Base-by-base conservation (phyloP, 2,329 filamentous ascomycete genomes). In the Domatiomyces globalis region DNA sequence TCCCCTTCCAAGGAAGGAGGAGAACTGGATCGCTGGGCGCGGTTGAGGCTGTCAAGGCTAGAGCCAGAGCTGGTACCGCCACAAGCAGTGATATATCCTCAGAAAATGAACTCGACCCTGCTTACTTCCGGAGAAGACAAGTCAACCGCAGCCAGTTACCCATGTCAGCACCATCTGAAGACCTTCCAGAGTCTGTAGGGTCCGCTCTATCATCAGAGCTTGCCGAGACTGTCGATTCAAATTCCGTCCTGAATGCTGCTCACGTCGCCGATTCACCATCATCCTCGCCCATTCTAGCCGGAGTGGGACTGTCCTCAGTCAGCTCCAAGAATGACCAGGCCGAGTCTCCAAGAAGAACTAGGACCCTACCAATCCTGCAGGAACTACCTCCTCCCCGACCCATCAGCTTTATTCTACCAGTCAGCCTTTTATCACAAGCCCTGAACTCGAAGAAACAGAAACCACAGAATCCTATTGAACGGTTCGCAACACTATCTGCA, bases 81-180 rank as follows among this genome's bases (percentile, higher is more conserved):
- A 81, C 79, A 3, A 83, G 79, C 61, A 82, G 79, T 58, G 80
- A 83, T 45, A 71, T 83, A 68, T 82, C 79, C 0, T 81, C 79
- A 0, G 80, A 83, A 54, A 81, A 81, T 57, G 80, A 83, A 55
- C 54, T 61, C 19, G 76, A 79, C 48, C 68, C 73, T 0, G 69
- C 71, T 6, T 66, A 70, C 0, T 78, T 77, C 63, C 74, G 71
- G 58, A 72, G 73, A 54, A 73, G 75, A 48, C 70, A 76, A 49
- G 70, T 78, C 43, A 71, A 74, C 45, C 70, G 52, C 59, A 64
- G 51, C 62, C 67, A 50, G 63, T 69, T 54, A 54, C 68, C 25
- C 60, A 61, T 62, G 49, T 63, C 62, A 25, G 63, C 58, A 20
- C 57, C 60, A 27, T 70, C 66, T 25, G 70, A 64, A 8, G 72